Base-by-base conservation (phyloP, 1,284 basidiomycete species). In the Tranzscheliella williamsii region DNA sequence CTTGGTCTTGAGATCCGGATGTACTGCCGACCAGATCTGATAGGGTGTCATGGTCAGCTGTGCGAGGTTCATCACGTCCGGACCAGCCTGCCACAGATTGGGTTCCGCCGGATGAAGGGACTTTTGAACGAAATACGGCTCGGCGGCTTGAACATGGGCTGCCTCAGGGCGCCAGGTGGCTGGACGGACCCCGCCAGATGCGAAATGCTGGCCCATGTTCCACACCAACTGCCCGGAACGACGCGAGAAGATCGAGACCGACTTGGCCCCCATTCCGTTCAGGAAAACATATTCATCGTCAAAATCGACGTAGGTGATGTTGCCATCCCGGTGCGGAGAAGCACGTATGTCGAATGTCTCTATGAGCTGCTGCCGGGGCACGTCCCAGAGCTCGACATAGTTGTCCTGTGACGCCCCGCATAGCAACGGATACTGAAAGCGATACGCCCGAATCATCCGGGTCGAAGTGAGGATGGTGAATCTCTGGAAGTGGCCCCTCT, bases 301-400 rank as follows among this genome's bases (percentile, higher is more conserved):
- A 53, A 70, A 70, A 38, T 73, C 70, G 31, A 73, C 61, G 42
- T 73, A 73, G 37, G 47, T 63, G 40, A 73, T 52, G 36, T 70
- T 72, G 33, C 48, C 56, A 7, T 54, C 47, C 11, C 42, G 38
- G 22, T 67, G 57, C 4, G 51, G 36, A 16, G 56, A 57, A 23
- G 23, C 21, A n/a, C 31, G 41, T 9, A 72, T 21, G 27, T 48
- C 39, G 40, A 65, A 62, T 11, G 47, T 49, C 27, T 58, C 60
- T 4, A 56, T 38, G 12, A 61, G 27, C 20, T 45, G 22, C 38
- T 60, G 41, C 18, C 46, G 22, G 9, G 60, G 51, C 22, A 73
- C 56, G 16, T 73, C 20, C 43, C 50, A 70, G 18, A 63, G 39
- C 9, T 43, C 29, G 16, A 70, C 45, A 30, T 39, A 50, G 17